Base-by-base conservation (phyloP, 148 eudicot species). In the Fallopia convolvulus region DNA sequence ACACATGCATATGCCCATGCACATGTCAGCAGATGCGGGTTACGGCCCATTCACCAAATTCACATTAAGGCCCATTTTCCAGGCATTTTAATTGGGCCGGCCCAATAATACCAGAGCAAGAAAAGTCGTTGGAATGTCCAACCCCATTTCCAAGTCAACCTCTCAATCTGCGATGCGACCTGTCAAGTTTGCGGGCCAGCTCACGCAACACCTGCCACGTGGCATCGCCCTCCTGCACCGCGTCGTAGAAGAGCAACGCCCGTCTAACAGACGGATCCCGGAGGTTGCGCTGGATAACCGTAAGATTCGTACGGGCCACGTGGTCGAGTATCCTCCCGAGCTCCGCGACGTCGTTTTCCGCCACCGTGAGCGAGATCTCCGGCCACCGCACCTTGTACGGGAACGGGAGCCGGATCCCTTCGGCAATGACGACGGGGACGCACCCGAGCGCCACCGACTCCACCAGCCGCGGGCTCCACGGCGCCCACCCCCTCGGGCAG, bases 401-500 rank as follows among this genome's bases (percentile, higher is more conserved):
- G 72, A 91, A 91, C 2, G 98, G 98, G 70, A 93, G 73, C 77
- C 75, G 84, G 70, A 91, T 93, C 13, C 86, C 91, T 56, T 93
- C 98, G 0, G 98, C 97, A n/a, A 93, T 88, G 36, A 93, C 84
- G 0, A 93, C 94, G 30, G 98, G 98, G 6, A 93, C 85, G 53
- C 98, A 93, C 0, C 98, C 98, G 3, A 93, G 61, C 0, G 84
- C 98, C 1, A 93, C 94, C 0, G 98, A 85, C 40, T 91, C 98
- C 0, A 91, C 98, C 2, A 93, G 79, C 32, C 98, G 80, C 2
- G 98, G 98, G 47, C 98, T 93, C 98, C 98, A 93, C 9, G 97
- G 98, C 47, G 98, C 98, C 98, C 98, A 93, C 33, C 98, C 98
- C 3, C 90, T 44, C 2, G 98, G 98, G 74, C 98, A 93, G 17